These are phyloP conservation scores for Vigna angularis DNA, from an alignment of 306 rosid genomes.

Conservation along the genomic window DNA sequence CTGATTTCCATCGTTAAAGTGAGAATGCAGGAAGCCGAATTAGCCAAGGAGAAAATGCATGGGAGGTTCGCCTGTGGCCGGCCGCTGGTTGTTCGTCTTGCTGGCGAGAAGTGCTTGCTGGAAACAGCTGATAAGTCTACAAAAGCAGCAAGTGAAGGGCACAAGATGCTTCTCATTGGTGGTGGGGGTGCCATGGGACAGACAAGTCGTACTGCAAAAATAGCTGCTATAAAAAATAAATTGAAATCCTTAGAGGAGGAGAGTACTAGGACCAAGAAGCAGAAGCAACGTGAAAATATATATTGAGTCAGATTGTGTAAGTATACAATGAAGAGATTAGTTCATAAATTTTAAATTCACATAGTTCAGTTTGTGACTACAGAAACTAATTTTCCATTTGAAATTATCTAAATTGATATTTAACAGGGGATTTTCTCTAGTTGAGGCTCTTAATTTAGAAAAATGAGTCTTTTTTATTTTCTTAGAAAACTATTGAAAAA, in stretches of 20 bases:
- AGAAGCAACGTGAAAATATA: conserved; percentile 59
- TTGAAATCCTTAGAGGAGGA: conserved; percentile 85
- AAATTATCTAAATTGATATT: background rate
- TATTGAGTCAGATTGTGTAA: conserved; percentile 43
- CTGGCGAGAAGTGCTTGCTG: conserved; percentile 58
- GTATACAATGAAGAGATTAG: background rate
- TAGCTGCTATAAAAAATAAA: conserved; percentile 96
- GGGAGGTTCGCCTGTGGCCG: conserved; percentile 90
- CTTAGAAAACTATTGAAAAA: background rate
- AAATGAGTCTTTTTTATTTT: background rate
- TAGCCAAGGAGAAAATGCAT: conserved; percentile 98
- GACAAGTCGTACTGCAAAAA: conserved; percentile 74
- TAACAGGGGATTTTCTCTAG: background rate
- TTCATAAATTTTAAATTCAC: background rate
- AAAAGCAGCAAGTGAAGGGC: conserved; percentile 53
- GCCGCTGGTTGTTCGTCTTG: conserved; percentile 85
- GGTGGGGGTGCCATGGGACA: conserved; percentile 52
- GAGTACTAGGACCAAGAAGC: conserved; percentile 69
- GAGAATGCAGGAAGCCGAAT: conserved; percentile 97
- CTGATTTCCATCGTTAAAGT: conserved; percentile 90
- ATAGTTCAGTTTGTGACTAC: background rate
- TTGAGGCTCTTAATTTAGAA: background rate
- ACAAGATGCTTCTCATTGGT: conserved; percentile 54
- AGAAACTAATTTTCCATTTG: background rate
- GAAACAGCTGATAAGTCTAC: conserved; percentile 57